Evolutionary conservation across 2,329 filamentous ascomycete species (phyloP), one percentile per base, ranked within the genome.

Genomic region (Nakataea oryzae): DNA sequence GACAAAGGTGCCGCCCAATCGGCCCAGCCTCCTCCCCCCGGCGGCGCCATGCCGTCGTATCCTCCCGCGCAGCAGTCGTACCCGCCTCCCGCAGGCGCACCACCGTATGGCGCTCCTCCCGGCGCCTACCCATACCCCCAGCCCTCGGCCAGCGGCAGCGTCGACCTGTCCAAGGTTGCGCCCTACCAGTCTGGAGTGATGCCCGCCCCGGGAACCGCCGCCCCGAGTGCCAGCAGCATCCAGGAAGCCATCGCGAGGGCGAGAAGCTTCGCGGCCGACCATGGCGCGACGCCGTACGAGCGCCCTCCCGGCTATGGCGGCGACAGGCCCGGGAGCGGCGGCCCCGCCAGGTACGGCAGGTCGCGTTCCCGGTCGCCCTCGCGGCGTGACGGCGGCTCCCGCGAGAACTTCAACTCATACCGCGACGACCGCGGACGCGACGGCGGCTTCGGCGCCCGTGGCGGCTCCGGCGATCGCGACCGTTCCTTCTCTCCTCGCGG

Each of bases 211-310:
- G 59, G 63, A 11, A 90, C 95, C 71, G n/a, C 89, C 89, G 69
- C 83, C 71, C 90, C 89, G 32, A 91, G 91, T 63, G 91, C 88
- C 26, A 87, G 96, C 68, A 93, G 87, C 74, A 87, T 96, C 66
- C 84, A 88, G 63, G 91, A 96, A 73, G 89, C 91, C 59, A 87
- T 96, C 68, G 90, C 91, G 54, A 91, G 92, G 72, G 91, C 91
- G 58, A 89, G 90, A 72, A 89, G 87, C 55, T 90, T 90, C 73
- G 90, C 91, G 54, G 86, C 89, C 32, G 88, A 93, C 72, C 90
- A 91, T 71, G 90, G 90, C 64, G 79, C 91, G 41, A 76, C 81
- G 50, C 79, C 81, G 21, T 87, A 87, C 72, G 85, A 88, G 59
- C 79, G 84, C 60, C 80, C 59, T 1, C 11, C 81, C 54, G 75